phyloP scores from a whole-genome alignment of 768 basidiomycete species.

The Leccinum boreale region DNA sequence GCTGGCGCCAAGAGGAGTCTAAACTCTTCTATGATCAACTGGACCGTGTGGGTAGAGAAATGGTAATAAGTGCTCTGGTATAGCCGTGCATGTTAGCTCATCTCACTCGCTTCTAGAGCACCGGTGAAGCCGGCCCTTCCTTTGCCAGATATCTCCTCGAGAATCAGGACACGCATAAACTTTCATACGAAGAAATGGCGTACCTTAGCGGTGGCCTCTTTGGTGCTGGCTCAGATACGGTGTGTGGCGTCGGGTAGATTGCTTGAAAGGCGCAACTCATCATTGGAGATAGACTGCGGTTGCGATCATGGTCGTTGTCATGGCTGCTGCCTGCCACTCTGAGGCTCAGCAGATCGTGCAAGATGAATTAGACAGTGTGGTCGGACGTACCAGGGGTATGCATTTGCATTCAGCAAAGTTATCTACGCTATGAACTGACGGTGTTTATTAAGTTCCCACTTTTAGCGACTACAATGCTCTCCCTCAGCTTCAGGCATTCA shows the following conservation, averaged over 20 bases:
- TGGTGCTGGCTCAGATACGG: conserved; percentile 64
- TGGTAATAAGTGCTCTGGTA: conserved; percentile 32
- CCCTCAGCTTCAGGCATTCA: conserved; percentile 39
- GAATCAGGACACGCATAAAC: conserved; percentile 49
- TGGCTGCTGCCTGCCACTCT: conserved; percentile 57
- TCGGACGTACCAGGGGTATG: conserved; percentile 42
- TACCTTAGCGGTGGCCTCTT: conserved; percentile 66
- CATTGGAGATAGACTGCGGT: conserved; percentile 41
- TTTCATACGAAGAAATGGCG: conserved; percentile 55
- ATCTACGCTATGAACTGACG: not conserved
- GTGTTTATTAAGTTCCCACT: conserved; percentile 31
- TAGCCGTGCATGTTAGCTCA: not conserved
- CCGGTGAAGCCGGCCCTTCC: conserved; percentile 31
- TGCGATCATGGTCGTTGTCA: conserved; percentile 52
- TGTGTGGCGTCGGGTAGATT: conserved; percentile 13
- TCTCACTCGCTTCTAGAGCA: conserved; percentile 8
- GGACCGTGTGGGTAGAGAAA: conserved; percentile 39
- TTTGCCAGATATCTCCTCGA: conserved; percentile 60
- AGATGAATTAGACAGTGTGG: conserved; percentile 49
- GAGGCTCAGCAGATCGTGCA: conserved; percentile 50
- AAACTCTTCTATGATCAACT: conserved; percentile 53
- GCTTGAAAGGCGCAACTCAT: not conserved
- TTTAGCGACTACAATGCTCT: conserved; percentile 38
- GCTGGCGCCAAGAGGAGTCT: conserved; percentile 55
- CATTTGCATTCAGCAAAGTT: not conserved